These are phyloP conservation scores for Sporothrix schenckii DNA, from an alignment of 2,329 filamentous ascomycete species.

Conservation along the genomic window DNA sequence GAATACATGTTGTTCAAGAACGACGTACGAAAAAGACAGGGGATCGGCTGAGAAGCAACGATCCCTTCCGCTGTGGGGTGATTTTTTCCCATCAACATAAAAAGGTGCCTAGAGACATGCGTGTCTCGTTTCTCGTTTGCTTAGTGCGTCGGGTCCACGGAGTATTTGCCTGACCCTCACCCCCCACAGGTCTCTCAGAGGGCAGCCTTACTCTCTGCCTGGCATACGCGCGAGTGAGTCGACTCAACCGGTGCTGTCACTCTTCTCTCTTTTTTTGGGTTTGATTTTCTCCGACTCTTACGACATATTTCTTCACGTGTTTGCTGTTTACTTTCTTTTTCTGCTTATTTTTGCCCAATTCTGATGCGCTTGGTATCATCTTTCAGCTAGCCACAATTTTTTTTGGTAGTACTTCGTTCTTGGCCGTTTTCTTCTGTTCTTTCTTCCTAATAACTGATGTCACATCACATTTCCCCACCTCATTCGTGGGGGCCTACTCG, in stretches of 20 bases:
- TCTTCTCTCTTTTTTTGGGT: background rate
- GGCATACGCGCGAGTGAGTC: slow-evolving; percentile 10
- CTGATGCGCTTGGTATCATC: background rate
- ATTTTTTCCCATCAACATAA: background rate
- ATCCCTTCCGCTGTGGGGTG: background rate
- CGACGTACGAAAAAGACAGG: too few species aligned
- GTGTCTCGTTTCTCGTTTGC: slow-evolving; percentile 7
- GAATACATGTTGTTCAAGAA: too few species aligned
- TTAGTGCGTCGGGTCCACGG: background rate
- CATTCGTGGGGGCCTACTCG: slow-evolving; percentile 11
- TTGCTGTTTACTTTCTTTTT: background rate
- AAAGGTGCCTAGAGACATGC: slow-evolving; percentile 1
- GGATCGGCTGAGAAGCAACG: too few species aligned
- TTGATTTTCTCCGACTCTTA: too few species aligned
- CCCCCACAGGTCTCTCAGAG: background rate
- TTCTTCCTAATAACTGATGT: too few species aligned
- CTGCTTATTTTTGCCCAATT: background rate
- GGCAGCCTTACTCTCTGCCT: background rate
- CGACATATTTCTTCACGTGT: background rate
- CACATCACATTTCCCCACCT: background rate
- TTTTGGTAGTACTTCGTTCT: background rate
- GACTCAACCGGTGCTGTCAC: background rate
- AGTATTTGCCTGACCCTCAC: background rate
- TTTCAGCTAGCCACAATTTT: slow-evolving; percentile 19
- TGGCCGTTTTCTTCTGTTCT: too few species aligned